Evolutionary conservation across 164 flowering plant species (phyloP).

Genomic region (Cinnamomum micranthum): DNA sequence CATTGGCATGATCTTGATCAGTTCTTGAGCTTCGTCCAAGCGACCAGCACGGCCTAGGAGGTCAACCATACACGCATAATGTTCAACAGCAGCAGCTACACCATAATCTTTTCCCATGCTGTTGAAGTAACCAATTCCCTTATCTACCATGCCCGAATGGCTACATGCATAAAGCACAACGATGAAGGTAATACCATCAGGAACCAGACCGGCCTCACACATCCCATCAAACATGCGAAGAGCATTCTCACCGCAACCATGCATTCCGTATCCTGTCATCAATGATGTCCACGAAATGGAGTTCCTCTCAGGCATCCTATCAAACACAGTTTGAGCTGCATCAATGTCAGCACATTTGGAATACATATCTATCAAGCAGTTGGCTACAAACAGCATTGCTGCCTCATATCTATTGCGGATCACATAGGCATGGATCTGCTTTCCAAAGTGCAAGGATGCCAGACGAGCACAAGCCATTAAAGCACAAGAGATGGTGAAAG

Average conservation of each 20-base stretch:
- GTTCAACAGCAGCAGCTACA: constrained; percentile 55
- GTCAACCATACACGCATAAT: constrained; percentile 78
- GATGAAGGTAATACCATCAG: constrained; percentile 66
- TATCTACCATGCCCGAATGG: constrained; percentile 68
- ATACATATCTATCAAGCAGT: constrained; percentile 85
- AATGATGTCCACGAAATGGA: constrained; percentile 79
- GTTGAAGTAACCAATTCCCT: constrained; percentile 48
- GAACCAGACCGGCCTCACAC: constrained; percentile 41
- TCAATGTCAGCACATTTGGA: constrained; percentile 71
- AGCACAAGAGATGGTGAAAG: constrained; percentile 67
- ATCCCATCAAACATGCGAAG: constrained; percentile 49
- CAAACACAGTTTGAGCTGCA: constrained; percentile 51
- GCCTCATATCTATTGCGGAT: constrained; percentile 42
- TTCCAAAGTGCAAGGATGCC: constrained; percentile 50
- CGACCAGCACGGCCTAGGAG: constrained; percentile 81
- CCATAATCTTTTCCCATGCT: constrained; percentile 53
- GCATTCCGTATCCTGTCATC: constrained; percentile 73
- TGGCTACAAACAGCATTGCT: constrained; percentile 47
- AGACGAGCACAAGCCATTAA: constrained; percentile 79
- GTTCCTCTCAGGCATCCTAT: constrained; percentile 48
- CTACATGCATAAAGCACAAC: constrained; percentile 84
- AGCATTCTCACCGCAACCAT: constrained; percentile 73
- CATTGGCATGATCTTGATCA: constrained; percentile 67
- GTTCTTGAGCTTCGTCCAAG: constrained; percentile 52
- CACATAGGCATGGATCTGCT: constrained; percentile 61